A percentile compares a stretch with the other conserved stretches of the same genome.
Evolutionary conservation across 768 basidiomycete species (phyloP).

Genomic region (Russula lepida): DNA sequence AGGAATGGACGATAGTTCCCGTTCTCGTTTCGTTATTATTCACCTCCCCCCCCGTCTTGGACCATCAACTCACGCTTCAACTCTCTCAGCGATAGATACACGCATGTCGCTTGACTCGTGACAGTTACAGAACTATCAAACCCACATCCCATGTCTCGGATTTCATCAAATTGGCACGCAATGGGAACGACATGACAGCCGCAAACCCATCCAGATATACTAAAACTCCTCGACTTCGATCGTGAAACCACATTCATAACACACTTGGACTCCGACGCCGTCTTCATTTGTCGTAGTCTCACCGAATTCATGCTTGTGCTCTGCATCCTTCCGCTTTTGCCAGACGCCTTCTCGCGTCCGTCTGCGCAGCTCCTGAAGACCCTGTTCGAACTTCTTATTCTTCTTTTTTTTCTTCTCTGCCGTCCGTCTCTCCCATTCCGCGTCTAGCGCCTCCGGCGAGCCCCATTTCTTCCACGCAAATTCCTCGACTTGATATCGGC

Average conservation of each 20-base stretch:
- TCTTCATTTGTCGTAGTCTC: conserved; percentile 43
- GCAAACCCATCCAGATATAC: neutral
- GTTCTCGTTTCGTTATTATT: neutral
- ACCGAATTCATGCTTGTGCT: conserved; percentile 83
- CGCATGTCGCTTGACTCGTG: neutral
- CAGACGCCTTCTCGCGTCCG: conserved; percentile 85
- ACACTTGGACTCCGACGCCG: conserved; percentile 61
- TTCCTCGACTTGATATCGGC: conserved; percentile 88
- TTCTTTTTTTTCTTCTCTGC: conserved; percentile 83
- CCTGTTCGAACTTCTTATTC: conserved; percentile 91
- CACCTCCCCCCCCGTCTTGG: neutral
- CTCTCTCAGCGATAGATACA: neutral
- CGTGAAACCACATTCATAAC: conserved; percentile 85
- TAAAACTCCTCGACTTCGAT: conserved; percentile 82
- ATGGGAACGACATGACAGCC: neutral
- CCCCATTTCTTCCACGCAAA: conserved; percentile 99
- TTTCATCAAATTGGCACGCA: neutral
- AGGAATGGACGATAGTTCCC: conserved; percentile 17
- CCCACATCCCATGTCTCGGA: neutral
- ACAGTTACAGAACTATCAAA: neutral
- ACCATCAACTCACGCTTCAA: neutral
- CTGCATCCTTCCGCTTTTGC: conserved; percentile 78
- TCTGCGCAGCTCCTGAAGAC: conserved; percentile 72
- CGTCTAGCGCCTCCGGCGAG: conserved; percentile 81
- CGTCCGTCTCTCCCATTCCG: conserved; percentile 72